These are phyloP conservation scores for Pochonia chlamydosporia DNA, from an alignment of 2,329 filamentous ascomycete genomes.

Conservation along the genomic window DNA sequence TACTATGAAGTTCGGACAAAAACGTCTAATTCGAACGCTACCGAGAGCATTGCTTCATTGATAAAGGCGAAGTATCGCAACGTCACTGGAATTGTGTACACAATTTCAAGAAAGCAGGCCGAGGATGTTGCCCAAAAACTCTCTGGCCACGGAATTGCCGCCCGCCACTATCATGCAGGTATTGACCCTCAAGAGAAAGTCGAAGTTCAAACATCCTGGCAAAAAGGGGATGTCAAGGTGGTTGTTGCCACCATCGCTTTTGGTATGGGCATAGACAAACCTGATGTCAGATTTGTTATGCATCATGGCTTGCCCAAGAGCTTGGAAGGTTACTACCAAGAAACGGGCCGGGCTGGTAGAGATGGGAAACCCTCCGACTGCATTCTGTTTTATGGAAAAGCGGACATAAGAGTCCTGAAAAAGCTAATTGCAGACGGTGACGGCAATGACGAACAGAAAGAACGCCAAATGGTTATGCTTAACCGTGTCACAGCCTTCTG, in stretches of 20 bases:
- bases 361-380: constrained; percentile 85
- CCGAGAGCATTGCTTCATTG: constrained; percentile 49
- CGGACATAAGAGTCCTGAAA: constrained; percentile 66
- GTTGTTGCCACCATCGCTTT: constrained; percentile 98
- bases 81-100: constrained; percentile 89
- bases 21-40: constrained; percentile 44
- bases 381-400: constrained; percentile 82
- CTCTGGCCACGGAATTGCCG: constrained; percentile 58
- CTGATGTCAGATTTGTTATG: constrained; percentile 92
- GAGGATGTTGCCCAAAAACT: constrained; percentile 74
- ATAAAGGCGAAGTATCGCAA: constrained; percentile 66
- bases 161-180: constrained; percentile 80
- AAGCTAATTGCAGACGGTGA: constrained; percentile 81
- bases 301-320: constrained; percentile 92
- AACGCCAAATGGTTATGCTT: constrained; percentile 79
- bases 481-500: constrained; percentile 81
- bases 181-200: constrained; percentile 65
- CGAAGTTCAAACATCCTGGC: constrained; percentile 74
- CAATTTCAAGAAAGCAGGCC: constrained; percentile 76
- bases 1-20: constrained; percentile 81
- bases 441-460: constrained; percentile 71
- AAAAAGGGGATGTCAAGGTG: constrained; percentile 71
- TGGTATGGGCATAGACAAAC: constrained; percentile 99
- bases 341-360: constrained; percentile 89
- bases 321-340: constrained; percentile 95